Percentiles rank a stretch among this genome's conserved stretches.
Conservation (phyloP, 2,329 filamentous ascomycete genomes). For the Fusarium beomiforme region DNA sequence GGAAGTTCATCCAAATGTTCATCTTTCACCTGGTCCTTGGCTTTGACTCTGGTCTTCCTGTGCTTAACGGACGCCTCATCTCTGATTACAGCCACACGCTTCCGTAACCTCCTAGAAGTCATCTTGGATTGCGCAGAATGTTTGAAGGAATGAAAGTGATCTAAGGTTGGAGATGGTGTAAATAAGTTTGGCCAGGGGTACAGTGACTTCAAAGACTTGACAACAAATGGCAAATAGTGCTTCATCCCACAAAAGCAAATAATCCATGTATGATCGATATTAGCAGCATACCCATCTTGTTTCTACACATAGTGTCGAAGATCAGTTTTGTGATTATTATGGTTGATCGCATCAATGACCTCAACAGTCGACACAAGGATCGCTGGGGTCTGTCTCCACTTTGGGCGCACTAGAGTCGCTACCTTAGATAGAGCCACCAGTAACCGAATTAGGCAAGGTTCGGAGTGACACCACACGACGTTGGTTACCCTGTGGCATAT, state of each 20-base stretch:
- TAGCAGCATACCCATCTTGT: neutral
- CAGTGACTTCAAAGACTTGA: neutral
- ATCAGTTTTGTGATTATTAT: neutral
- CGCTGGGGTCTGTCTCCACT: slow-evolving; percentile 13
- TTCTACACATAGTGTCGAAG: neutral
- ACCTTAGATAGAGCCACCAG: neutral
- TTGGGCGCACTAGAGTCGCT: too few species aligned
- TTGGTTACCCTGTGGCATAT: neutral
- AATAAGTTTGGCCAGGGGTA: neutral
- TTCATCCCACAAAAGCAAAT: slow-evolving; percentile 3
- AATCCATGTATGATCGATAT: too few species aligned
- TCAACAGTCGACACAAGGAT: slow-evolving; percentile 33
- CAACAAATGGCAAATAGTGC: neutral
- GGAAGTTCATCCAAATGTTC: slow-evolving; percentile 23
- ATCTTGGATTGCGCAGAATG: slow-evolving; percentile 4
- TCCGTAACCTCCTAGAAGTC: slow-evolving; percentile 26
- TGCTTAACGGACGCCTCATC: slow-evolving; percentile 2
- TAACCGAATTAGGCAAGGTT: slow-evolving; percentile 9
- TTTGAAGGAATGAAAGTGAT: neutral
- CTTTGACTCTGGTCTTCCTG: slow-evolving; percentile 4
- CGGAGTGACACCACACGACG: neutral
- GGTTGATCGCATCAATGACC: slow-evolving; percentile 30
- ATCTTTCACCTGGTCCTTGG: neutral
- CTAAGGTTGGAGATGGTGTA: neutral
- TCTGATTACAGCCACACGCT: slow-evolving; percentile 2